These are phyloP conservation scores for Paecilomyces sp. DNA, from an alignment of 2,329 filamentous ascomycete species.

Conservation along the genomic window DNA sequence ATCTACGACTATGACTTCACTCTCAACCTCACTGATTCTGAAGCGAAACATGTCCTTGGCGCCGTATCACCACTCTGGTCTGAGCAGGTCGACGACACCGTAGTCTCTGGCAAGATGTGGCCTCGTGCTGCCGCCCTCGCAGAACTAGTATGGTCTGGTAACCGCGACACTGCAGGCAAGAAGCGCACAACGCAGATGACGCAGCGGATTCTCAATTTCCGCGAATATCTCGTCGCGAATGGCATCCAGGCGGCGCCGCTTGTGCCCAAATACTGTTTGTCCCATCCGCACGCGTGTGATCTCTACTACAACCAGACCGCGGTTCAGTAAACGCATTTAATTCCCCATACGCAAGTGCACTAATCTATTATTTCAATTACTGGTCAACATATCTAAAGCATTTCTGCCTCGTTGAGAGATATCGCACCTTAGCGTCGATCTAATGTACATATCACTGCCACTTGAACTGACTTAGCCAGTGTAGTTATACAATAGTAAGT, in stretches of 20 bases:
- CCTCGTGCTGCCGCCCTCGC: conserved; percentile 50
- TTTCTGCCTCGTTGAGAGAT: background rate
- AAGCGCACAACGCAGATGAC: conserved; percentile 49
- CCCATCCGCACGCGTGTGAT: conserved; percentile 53
- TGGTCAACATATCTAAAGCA: background rate
- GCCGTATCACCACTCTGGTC: conserved; percentile 47
- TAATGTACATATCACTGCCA: background rate
- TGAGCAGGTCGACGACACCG: conserved; percentile 49
- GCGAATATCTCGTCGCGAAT: conserved; percentile 52
- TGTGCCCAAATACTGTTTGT: conserved; percentile 52
- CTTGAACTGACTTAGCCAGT: too few relatives aligned
- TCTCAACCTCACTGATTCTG: conserved; percentile 36
- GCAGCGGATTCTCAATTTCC: conserved; percentile 52
- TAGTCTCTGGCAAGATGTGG: conserved; percentile 47
- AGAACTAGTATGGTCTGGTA: conserved; percentile 51
- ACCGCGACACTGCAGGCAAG: conserved; percentile 41
- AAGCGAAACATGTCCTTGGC: conserved; percentile 46
- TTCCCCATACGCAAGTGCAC: background rate
- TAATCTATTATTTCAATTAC: background rate
- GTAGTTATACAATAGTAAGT: too few relatives aligned
- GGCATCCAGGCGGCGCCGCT: conserved; percentile 45
- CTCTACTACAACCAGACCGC: conserved; percentile 46
- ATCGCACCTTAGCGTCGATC: background rate
- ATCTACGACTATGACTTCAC: conserved; percentile 55
- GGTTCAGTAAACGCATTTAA: conserved; percentile 3